A percentile compares a stretch with the other conserved stretches of the same genome.
Evolutionary conservation across 176 grass and related monocot species (phyloP).

Genomic region (Oryza glumipatula): DNA sequence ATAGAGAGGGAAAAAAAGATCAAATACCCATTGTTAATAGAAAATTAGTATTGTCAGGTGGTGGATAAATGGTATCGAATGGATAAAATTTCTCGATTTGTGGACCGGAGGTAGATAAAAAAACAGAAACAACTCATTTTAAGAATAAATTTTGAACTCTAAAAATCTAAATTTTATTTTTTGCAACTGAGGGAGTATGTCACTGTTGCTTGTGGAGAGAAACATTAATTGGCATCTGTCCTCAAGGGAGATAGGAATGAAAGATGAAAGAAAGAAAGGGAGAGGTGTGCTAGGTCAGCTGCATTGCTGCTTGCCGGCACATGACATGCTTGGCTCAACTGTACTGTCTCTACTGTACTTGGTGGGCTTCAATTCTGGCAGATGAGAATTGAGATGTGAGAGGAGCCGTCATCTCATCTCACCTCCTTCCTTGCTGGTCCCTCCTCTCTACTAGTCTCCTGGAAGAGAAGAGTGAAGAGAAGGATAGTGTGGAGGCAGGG

Average conservation of each 20-base stretch:
- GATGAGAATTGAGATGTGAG: background rate
- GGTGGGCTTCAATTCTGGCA: conserved; percentile 43
- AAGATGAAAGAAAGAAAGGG: background rate
- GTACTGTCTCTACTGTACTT: conserved; percentile 23
- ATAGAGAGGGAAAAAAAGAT: too few species aligned
- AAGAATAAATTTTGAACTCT: too few species aligned
- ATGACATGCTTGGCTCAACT: conserved; percentile 41
- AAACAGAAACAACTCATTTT: too few species aligned
- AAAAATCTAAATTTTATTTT: too few species aligned
- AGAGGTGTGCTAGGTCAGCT: background rate
- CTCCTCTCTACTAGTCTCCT: background rate
- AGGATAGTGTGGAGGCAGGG: conserved; percentile 7
- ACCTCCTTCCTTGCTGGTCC: too few species aligned
- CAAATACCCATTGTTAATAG: too few species aligned
- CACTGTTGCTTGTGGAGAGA: conserved; percentile 18
- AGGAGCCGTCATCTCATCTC: background rate
- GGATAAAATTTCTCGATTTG: too few species aligned
- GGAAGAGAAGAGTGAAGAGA: background rate
- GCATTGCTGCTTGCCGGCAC: conserved; percentile 27
- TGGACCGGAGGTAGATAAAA: too few species aligned
- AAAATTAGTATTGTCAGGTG: too few species aligned
- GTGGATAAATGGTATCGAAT: too few species aligned
- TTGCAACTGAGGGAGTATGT: background rate
- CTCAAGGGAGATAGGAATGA: background rate
- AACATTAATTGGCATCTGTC: conserved; percentile 32